A percentile compares a stretch with the other conserved stretches of the same genome.
Conservation (phyloP, 1,284 basidiomycete genomes). For the Boletellus sp. region DNA sequence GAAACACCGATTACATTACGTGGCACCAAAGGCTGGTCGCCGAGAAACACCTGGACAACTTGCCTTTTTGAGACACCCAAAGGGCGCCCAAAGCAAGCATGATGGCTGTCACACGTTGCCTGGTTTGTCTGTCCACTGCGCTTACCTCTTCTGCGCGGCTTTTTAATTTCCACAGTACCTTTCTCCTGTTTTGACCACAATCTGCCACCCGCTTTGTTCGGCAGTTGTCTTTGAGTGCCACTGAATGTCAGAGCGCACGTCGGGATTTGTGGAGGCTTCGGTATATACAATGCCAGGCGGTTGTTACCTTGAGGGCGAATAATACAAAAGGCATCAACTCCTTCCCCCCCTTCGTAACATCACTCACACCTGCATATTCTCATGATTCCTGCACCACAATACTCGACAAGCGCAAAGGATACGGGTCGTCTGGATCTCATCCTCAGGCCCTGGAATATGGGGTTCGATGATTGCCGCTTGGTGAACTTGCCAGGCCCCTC, state of each 20-base stretch:
- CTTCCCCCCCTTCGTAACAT: neutral
- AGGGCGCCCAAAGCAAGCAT: slow-evolving; percentile 4
- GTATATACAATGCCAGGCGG: slow-evolving; percentile 6
- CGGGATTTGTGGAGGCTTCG: slow-evolving; percentile 3
- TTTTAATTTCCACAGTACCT: slow-evolving; percentile 6
- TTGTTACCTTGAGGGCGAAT: slow-evolving; percentile 4
- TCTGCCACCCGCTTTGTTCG: slow-evolving; percentile 22
- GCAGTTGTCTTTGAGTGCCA: slow-evolving; percentile 10
- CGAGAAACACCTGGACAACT: slow-evolving; percentile 1
- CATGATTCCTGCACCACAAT: slow-evolving; percentile 7
- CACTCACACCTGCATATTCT: slow-evolving; percentile 1
- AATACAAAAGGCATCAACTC: slow-evolving; percentile 23
- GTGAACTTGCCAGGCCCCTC: neutral
- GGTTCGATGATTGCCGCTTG: slow-evolving; percentile 1
- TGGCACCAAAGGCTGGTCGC: neutral
- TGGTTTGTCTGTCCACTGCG: slow-evolving; percentile 24
- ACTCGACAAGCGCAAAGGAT: slow-evolving; percentile 2
- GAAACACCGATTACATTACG: slow-evolving; percentile 3
- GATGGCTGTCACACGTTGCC: neutral
- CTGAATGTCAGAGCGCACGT: slow-evolving; percentile 16
- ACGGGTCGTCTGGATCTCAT: neutral
- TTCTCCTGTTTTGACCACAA: slow-evolving; percentile 12
- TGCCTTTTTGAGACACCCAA: slow-evolving; percentile 15
- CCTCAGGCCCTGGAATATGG: neutral
- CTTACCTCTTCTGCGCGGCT: neutral